Evolutionary conservation across 495 filamentous ascomycete genomes (phyloP), one percentile per base, ranked within the genome.

Genomic region (Hypomontagnella monticulosa): DNA sequence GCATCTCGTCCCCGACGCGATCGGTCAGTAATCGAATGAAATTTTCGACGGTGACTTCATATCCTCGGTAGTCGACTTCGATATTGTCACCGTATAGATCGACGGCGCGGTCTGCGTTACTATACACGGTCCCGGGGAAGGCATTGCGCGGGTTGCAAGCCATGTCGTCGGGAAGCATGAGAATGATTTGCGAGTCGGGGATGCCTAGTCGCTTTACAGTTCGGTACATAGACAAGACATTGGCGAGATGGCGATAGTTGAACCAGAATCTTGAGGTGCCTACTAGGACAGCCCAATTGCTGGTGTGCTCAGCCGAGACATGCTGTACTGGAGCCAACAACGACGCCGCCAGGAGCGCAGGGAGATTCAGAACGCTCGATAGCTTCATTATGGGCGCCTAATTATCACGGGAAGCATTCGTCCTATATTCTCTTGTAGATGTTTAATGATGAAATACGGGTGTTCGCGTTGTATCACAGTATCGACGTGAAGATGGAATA

Each of bases 241-340:
- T 99, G 72, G 96, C 94, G 36, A 99, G 88, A 73, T 99, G 95
- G 40, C 95, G 91, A 80, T 99, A 99, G 80, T 99, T 99, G 87
- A 99, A 99, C 95, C 95, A 99, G 82, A 99, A 99, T 57, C 95
- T 90, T 6, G 96, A 98, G n/a, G 95, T 99, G 43, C 90, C 93
- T 34, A 99, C 95, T 6, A 99, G 88, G 44, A 99, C 95, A 2
- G 95, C 95, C 96, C 96, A 99, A 75, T 99, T 99, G 64, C 91
- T 97, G 0, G 96, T 98, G 77, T 99, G 95, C 61, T 95, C 91
- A 59, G 89, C 87, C 27, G 78, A 70, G 34, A 82, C 81, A 30
- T 72, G 69, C 9, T 69, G 61, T 30, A 75, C 56, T 44, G 80
- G 63, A 43, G 76, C 69, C 52, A 84, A 69, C 63, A 87, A 70